Evolutionary conservation across 1,284 basidiomycete genomes (phyloP).

Genomic region (Moesziomyces sp.): DNA sequence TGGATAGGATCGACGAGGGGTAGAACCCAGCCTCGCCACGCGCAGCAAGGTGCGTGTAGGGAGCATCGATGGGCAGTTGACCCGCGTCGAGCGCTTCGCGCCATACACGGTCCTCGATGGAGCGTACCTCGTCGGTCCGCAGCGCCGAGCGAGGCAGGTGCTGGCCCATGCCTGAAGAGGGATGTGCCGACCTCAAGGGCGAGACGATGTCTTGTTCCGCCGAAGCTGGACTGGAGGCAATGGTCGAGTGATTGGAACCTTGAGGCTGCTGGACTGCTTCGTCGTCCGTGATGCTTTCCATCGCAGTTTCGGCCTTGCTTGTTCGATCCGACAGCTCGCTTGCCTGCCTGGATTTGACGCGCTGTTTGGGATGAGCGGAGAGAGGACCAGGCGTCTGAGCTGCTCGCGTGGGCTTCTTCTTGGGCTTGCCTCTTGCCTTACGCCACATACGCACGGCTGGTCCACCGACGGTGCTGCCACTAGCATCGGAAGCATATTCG

Average conservation of each 20-base stretch:
- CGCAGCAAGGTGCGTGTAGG: constrained; percentile 54
- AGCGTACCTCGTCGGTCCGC: constrained; percentile 39
- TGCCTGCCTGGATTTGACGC: constrained; percentile 8
- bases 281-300: constrained; percentile 19
- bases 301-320: constrained; percentile 42
- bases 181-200: background rate
- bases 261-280: background rate
- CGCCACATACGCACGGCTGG: constrained; percentile 50
- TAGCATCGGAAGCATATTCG: constrained; percentile 34
- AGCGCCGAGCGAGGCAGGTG: constrained; percentile 34
- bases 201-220: background rate
- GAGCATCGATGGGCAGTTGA: constrained; percentile 50
- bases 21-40: constrained; percentile 21
- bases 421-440: constrained; percentile 45
- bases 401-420: constrained; percentile 21
- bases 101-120: constrained; percentile 51
- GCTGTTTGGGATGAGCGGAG: background rate
- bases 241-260: background rate
- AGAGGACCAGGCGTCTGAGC: background rate
- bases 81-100: constrained; percentile 43
- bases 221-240: background rate
- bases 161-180: background rate
- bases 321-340: constrained; percentile 31
- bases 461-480: constrained; percentile 53
- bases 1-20: constrained; percentile 20